These are phyloP conservation scores for Diphasiastrum complanatum DNA, from an alignment of 83 land plant species.

Conservation along the genomic window DNA sequence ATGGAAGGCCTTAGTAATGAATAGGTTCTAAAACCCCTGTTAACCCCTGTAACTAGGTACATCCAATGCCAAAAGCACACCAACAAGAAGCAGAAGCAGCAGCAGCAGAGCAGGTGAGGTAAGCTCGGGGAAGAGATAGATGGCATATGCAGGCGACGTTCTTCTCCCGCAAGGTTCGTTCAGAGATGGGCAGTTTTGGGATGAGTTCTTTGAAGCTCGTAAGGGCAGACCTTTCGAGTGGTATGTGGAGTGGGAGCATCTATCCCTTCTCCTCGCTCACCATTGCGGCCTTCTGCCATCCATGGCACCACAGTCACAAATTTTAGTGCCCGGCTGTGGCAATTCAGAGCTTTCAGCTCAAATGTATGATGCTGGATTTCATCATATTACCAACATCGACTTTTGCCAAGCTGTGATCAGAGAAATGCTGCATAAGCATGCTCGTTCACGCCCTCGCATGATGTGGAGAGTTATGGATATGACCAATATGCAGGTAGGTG, in stretches of 20 bases:
- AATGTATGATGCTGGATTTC: constrained; percentile 77
- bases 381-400: constrained; percentile 63
- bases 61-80: too few relatives aligned
- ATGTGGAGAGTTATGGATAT: constrained; percentile 96
- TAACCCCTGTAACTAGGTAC: too few relatives aligned
- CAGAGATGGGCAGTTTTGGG: constrained; percentile 76
- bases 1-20: too few relatives aligned
- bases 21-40: too few relatives aligned
- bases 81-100: too few relatives aligned
- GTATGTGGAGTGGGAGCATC: constrained; percentile 72
- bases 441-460: constrained; percentile 72
- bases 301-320: constrained; percentile 10
- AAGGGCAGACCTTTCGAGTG: constrained; percentile 71
- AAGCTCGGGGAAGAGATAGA: too few relatives aligned
- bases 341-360: constrained; percentile 77
- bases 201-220: constrained; percentile 61
- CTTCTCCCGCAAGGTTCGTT: too few relatives aligned
- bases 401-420: constrained; percentile 76
- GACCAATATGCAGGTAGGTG: constrained; percentile 67
- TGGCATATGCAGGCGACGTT: too few relatives aligned
- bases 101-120: too few relatives aligned
- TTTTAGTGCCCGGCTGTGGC: constrained; percentile 92
- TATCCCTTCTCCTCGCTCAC: constrained; percentile 32
- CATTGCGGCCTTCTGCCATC: constrained; percentile 10
- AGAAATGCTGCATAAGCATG: constrained; percentile 71